Evolutionary conservation across 306 rosid species (phyloP).

Genomic region (Citrullus mucosospermus): DNA sequence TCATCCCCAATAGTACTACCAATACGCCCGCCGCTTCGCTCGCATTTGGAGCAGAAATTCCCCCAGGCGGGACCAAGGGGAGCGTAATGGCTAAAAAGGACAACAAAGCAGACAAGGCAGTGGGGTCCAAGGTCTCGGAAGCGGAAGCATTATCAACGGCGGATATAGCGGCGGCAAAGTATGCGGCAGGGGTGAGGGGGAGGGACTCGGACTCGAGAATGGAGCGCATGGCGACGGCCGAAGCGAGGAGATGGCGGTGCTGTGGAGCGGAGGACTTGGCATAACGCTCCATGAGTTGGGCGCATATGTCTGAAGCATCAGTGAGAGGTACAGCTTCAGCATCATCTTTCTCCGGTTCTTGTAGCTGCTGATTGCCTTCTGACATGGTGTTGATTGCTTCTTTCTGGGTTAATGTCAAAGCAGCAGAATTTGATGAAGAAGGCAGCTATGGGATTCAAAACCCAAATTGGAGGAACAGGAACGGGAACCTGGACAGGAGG

Average conservation of each 20-base stretch:
- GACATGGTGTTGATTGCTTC: constrained; percentile 25
- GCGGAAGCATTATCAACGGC: constrained; percentile 29
- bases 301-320: constrained; percentile 53
- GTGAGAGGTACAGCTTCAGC: constrained; percentile 26
- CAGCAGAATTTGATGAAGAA: background rate
- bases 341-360: constrained; percentile 5
- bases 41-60: constrained; percentile 29
- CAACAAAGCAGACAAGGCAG: constrained; percentile 46
- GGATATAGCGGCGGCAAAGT: constrained; percentile 59
- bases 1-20: constrained; percentile 28
- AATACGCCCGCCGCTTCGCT: constrained; percentile 36
- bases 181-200: constrained; percentile 54
- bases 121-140: constrained; percentile 30
- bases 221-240: constrained; percentile 67
- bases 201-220: constrained; percentile 57
- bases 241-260: constrained; percentile 79
- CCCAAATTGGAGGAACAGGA: background rate
- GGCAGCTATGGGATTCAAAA: background rate
- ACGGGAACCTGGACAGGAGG: too few relatives aligned
- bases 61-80: constrained; percentile 29
- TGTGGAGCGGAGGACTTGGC: constrained; percentile 72
- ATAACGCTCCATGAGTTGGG: constrained; percentile 85
- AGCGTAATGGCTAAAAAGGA: constrained; percentile 61
- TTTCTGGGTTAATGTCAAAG: background rate
- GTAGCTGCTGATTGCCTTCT: constrained; percentile 13